Percentiles rank a stretch among this genome's conserved stretches.
phyloP scores from a whole-genome alignment of 2,329 filamentous ascomycete genomes.

The Trichoderma afroharzianum region DNA sequence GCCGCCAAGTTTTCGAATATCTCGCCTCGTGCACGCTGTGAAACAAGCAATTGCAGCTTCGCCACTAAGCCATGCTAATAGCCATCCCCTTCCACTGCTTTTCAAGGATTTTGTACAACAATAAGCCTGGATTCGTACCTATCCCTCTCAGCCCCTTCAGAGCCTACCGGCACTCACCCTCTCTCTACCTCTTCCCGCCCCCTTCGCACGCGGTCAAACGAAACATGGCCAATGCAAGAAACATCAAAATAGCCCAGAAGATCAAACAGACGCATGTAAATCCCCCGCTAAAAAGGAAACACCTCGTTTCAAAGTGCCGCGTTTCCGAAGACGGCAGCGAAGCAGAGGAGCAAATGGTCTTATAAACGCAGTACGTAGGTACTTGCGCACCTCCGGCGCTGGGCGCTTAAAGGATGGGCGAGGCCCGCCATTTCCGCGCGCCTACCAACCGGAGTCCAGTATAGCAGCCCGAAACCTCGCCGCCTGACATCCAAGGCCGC shows the following conservation, averaged over 20 bases:
- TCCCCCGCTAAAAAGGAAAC: background rate
- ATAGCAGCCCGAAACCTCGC: background rate
- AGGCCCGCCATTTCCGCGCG: constrained; percentile 5
- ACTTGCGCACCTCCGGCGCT: too few relatives aligned
- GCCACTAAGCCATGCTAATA: background rate
- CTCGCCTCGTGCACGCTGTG: background rate
- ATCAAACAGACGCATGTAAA: background rate
- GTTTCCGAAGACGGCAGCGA: background rate
- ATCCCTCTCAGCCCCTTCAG: background rate
- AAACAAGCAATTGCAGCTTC: background rate
- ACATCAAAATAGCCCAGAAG: background rate
- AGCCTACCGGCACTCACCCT: background rate
- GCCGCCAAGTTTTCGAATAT: background rate
- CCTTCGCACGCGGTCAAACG: background rate
- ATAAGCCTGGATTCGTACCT: background rate
- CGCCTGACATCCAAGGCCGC: constrained; percentile 2
- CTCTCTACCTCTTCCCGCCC: background rate
- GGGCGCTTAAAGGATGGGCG: too few relatives aligned
- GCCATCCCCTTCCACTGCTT: background rate
- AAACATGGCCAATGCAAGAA: background rate
- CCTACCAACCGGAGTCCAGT: background rate
- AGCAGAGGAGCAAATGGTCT: background rate
- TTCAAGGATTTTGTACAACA: background rate
- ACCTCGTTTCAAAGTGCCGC: background rate
- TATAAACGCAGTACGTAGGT: too few relatives aligned